phyloP scores from a whole-genome alignment of 768 basidiomycete genomes.

The Amanita rimosa region DNA sequence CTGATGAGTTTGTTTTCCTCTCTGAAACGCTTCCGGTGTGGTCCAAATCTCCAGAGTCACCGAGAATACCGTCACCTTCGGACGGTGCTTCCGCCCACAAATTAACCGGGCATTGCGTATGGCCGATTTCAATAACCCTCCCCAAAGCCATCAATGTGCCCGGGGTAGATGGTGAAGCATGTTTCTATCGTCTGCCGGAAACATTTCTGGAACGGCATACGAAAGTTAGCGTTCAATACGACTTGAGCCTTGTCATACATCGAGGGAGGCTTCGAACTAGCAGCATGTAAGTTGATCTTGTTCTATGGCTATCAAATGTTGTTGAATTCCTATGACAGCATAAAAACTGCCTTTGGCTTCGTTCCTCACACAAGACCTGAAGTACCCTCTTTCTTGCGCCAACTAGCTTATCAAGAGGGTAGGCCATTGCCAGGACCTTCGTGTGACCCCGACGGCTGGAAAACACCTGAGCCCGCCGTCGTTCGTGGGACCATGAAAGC shows the following conservation, averaged over 20 bases:
- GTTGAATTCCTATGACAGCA: slow-evolving; percentile 16
- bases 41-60: slow-evolving; percentile 31
- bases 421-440: slow-evolving; percentile 32
- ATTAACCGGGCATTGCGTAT: slow-evolving; percentile 33
- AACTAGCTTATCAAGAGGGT: slow-evolving; percentile 36
- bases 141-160: slow-evolving; percentile 30
- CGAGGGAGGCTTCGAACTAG: slow-evolving; percentile 37
- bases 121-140: slow-evolving; percentile 37
- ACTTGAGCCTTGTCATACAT: slow-evolving; percentile 32
- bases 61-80: slow-evolving; percentile 29
- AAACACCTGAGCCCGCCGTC: slow-evolving; percentile 26
- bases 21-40: slow-evolving; percentile 33
- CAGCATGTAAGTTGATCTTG: slow-evolving; percentile 25
- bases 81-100: slow-evolving; percentile 29
- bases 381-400: slow-evolving; percentile 33
- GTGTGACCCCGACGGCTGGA: slow-evolving; percentile 44
- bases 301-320: not conserved
- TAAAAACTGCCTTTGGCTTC: slow-evolving; percentile 44
- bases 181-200: slow-evolving; percentile 34
- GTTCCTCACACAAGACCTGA: slow-evolving; percentile 35
- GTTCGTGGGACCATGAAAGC: slow-evolving; percentile 29
- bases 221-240: slow-evolving; percentile 38
- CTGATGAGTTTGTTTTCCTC: slow-evolving; percentile 34
- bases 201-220: slow-evolving; percentile 42
- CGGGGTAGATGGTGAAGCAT: slow-evolving; percentile 23